Conservation (phyloP, 1,284 basidiomycete species). For the Ganoderma boninense region DNA sequence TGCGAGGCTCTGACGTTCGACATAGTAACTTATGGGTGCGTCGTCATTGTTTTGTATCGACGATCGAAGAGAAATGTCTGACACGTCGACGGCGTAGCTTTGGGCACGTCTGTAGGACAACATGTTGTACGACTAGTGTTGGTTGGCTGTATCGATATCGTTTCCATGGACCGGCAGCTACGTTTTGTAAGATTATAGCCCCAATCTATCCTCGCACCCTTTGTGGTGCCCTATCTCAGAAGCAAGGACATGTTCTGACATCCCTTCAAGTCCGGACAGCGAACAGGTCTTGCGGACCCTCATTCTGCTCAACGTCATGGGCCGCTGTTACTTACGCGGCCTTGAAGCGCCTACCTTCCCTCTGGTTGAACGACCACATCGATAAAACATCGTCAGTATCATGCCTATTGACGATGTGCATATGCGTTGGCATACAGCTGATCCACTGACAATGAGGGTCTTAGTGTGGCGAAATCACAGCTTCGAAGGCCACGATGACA, state of each 20-base stretch:
- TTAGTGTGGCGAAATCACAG: not conserved
- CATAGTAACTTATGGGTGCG: not conserved
- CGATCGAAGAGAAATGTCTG: not conserved
- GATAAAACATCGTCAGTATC: not conserved
- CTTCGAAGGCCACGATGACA: not conserved
- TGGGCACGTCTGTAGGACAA: not conserved
- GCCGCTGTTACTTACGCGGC: no score
- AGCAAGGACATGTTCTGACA: not conserved
- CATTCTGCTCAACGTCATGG: no score
- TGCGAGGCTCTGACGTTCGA: not conserved
- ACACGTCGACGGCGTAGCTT: not conserved
- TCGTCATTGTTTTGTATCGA: not conserved
- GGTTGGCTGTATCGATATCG: conserved; percentile 6
- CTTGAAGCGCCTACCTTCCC: no score
- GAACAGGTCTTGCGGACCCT: no score
- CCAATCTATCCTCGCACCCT: not conserved
- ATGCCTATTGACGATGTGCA: not conserved
- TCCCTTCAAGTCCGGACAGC: no score
- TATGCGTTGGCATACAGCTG: not conserved
- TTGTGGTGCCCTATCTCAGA: not conserved
- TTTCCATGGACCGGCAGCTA: not conserved
- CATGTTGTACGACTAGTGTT: conserved; percentile 6
- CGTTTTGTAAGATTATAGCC: not conserved
- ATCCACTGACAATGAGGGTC: not conserved
- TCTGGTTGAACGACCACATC: no score